Conservation (phyloP, 805 yeast species). For the Suhomyces pyralidae region DNA sequence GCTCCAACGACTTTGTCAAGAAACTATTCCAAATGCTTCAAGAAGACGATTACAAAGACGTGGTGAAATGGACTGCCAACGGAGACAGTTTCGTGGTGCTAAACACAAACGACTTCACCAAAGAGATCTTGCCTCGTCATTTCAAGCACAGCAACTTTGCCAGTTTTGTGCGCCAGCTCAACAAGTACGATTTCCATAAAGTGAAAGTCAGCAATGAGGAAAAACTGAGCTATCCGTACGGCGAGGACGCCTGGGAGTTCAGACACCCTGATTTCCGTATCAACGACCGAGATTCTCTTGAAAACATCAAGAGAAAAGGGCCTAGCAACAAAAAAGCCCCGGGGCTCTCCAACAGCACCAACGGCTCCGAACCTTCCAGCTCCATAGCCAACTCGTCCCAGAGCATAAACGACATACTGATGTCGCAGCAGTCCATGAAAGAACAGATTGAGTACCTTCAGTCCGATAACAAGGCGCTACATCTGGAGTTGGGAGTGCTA, state of each 20-base stretch:
- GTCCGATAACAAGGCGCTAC: constrained; percentile 29
- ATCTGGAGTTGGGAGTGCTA: constrained; percentile 38
- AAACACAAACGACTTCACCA: constrained; percentile 88
- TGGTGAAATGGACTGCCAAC: constrained; percentile 81
- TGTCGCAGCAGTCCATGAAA: constrained; percentile 16
- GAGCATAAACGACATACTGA: constrained; percentile 1
- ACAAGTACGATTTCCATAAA: constrained; percentile 96
- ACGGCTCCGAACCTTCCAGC: constrained; percentile 2
- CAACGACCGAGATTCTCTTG: constrained; percentile 74
- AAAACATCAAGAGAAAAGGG: constrained; percentile 81
- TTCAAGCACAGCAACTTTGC: constrained; percentile 96
- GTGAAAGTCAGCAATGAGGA: constrained; percentile 73
- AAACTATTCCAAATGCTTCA: constrained; percentile 82
- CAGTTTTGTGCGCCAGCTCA: constrained; percentile 89
- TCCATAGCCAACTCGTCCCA: constrained; percentile 5
- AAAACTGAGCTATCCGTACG: constrained; percentile 50
- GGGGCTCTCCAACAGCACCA: neutral
- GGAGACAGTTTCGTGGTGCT: constrained; percentile 88
- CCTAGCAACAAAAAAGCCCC: constrained; percentile 51
- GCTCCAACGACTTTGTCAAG: constrained; percentile 77
- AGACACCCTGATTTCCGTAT: constrained; percentile 83
- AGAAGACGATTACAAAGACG: constrained; percentile 66
- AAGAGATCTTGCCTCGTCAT: constrained; percentile 82
- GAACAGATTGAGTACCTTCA: constrained; percentile 33
- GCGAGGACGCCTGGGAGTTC: constrained; percentile 91